phyloP scores from a whole-genome alignment of 2,329 filamentous ascomycete genomes.

The Colletotrichum ledebouriae region DNA sequence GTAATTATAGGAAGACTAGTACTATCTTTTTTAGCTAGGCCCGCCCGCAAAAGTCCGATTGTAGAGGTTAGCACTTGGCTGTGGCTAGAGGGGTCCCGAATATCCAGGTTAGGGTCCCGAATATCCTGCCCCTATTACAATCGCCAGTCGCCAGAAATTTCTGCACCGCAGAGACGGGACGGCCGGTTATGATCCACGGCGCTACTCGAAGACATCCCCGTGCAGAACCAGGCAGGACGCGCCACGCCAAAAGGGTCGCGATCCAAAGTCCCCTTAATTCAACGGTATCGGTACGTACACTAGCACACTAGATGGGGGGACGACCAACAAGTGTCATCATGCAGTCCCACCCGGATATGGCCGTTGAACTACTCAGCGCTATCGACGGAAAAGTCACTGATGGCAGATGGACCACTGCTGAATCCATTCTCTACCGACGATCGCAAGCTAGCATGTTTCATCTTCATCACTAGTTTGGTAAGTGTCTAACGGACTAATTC shows the following conservation, averaged over 20 bases:
- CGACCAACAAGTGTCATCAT: background rate
- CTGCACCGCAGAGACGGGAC: slow-evolving; percentile 19
- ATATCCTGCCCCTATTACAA: too few relatives aligned
- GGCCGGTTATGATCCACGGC: slow-evolving; percentile 33
- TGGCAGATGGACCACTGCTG: background rate
- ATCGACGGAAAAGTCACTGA: slow-evolving; percentile 7
- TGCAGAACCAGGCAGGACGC: slow-evolving; percentile 11
- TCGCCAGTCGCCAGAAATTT: slow-evolving; percentile 1
- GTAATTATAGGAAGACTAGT: too few relatives aligned
- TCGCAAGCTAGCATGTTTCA: slow-evolving; percentile 18
- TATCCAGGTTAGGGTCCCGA: too few relatives aligned
- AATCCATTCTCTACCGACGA: slow-evolving; percentile 8
- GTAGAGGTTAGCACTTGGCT: too few relatives aligned
- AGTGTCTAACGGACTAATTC: slow-evolving; percentile 1
- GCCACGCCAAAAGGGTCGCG: background rate
- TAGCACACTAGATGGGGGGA: background rate
- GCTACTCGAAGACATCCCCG: slow-evolving; percentile 16
- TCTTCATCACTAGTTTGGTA: slow-evolving; percentile 13
- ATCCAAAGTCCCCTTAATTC: background rate
- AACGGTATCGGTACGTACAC: too few relatives aligned
- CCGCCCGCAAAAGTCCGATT: too few relatives aligned
- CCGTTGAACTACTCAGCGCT: slow-evolving; percentile 5
- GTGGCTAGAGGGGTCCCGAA: too few relatives aligned
- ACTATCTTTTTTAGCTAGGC: too few relatives aligned
- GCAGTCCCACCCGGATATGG: slow-evolving; percentile 24